Conservation (phyloP, 352 stramenopile genomes). For the Pythium insidiosum region DNA sequence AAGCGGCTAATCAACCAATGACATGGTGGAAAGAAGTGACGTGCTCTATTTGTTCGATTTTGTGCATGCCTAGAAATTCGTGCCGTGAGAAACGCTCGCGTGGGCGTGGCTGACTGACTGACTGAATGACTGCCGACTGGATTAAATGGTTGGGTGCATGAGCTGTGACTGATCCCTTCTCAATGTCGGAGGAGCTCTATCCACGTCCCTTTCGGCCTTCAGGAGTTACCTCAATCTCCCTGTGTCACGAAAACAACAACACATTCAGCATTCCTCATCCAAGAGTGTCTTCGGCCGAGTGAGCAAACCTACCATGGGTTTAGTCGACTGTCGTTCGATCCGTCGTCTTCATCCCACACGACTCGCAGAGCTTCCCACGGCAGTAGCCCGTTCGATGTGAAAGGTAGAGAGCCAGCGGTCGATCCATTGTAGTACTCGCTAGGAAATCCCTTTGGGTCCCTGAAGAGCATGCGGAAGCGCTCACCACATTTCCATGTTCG, state of each 20-base stretch:
- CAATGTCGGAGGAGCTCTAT: too few relatives aligned
- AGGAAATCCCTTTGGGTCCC: conserved; percentile 53
- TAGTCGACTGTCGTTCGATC: conserved; percentile 71
- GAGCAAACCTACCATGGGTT: conserved; percentile 66
- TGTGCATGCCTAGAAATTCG: too few relatives aligned
- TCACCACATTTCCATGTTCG: conserved; percentile 55
- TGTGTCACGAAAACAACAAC: neutral
- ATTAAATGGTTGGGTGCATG: too few relatives aligned
- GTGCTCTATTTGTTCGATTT: too few relatives aligned
- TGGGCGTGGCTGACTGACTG: too few relatives aligned
- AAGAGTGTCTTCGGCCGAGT: neutral
- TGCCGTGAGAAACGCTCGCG: too few relatives aligned
- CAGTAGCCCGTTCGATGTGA: conserved; percentile 47
- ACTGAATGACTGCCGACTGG: too few relatives aligned
- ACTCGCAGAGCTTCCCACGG: conserved; percentile 74
- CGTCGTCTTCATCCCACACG: conserved; percentile 82
- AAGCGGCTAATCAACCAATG: too few relatives aligned
- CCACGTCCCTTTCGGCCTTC: conserved; percentile 12
- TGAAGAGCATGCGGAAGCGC: conserved; percentile 73
- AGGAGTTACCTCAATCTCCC: conserved; percentile 12
- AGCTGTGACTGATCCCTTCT: too few relatives aligned
- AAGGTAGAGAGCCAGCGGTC: conserved; percentile 58
- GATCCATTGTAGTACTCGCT: conserved; percentile 68
- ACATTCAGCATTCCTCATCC: neutral
- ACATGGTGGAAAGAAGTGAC: too few relatives aligned